Evolutionary conservation across 768 basidiomycete species (phyloP).

Genomic region (Leccinum subtestaceum): DNA sequence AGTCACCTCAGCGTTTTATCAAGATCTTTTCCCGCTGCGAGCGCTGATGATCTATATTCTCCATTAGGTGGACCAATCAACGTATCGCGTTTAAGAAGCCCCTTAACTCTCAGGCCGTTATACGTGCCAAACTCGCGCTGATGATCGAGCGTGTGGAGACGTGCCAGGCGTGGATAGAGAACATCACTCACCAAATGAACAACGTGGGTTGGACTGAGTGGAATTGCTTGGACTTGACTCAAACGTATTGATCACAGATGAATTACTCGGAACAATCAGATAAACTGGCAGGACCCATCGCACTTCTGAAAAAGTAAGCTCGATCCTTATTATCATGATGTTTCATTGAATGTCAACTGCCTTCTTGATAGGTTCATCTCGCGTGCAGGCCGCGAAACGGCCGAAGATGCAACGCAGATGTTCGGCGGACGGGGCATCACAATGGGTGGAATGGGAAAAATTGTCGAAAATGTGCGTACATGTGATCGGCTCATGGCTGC

Average conservation of each 20-base stretch:
- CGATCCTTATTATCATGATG: not conserved
- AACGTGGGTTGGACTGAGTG: conserved; percentile 46
- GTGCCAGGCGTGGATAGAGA: conserved; percentile 87
- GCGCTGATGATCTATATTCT: conserved; percentile 11
- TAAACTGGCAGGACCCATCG: conserved; percentile 86
- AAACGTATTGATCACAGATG: conserved; percentile 53
- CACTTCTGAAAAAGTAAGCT: conserved; percentile 80
- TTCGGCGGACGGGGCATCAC: conserved; percentile 92
- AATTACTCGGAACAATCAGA: conserved; percentile 79
- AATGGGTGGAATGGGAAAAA: conserved; percentile 80
- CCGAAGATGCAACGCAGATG: conserved; percentile 74
- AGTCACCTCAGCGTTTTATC: not conserved
- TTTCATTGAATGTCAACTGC: conserved; percentile 3
- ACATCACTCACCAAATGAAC: conserved; percentile 89
- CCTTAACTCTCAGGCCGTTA: conserved; percentile 76
- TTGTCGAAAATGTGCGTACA: conserved; percentile 70
- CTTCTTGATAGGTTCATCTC: conserved; percentile 56
- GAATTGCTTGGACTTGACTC: not conserved
- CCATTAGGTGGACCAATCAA: conserved; percentile 80
- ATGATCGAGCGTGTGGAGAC: conserved; percentile 92
- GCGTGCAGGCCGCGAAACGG: conserved; percentile 47
- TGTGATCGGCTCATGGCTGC: not conserved
- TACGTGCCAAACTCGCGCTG: conserved; percentile 78
- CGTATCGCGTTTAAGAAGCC: conserved; percentile 91
- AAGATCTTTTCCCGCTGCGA: not conserved